Evolutionary conservation across 305 asterid genomes (phyloP).

Genomic region (Fraxinus xanthoxyloides): DNA sequence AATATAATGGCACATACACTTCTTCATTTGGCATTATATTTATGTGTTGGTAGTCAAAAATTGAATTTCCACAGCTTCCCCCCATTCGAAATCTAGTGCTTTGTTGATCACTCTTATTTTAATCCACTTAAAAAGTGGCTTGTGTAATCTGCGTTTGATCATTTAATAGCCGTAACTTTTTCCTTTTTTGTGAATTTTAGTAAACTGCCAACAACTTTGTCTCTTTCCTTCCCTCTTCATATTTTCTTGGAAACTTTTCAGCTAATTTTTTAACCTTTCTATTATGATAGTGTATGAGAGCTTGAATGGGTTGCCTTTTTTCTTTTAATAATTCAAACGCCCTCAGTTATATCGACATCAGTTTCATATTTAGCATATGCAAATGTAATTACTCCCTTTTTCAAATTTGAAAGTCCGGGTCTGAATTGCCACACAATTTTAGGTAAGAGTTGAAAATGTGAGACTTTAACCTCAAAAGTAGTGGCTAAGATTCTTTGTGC

Average conservation of each 20-base stretch:
- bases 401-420: neutral
- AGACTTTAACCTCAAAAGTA: neutral
- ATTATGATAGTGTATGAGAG: neutral
- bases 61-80: neutral
- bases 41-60: conserved; percentile 3
- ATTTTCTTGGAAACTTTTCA: neutral
- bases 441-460: neutral
- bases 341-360: neutral
- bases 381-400: neutral
- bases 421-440: neutral
- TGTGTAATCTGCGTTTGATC: conserved; percentile 7
- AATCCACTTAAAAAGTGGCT: conserved; percentile 1
- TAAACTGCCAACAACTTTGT: neutral
- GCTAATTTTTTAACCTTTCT: neutral
- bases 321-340: neutral
- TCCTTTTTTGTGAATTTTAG: conserved; percentile 1
- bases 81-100: conserved; percentile 2
- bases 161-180: neutral
- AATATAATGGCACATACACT: neutral
- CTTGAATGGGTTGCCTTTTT: neutral
- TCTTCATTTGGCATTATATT: conserved; percentile 21
- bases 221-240: neutral
- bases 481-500: neutral
- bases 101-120: neutral
- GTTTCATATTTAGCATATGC: neutral